Percentiles rank a stretch among this genome's conserved stretches.
Conservation (phyloP, 73 alveolate genomes). For the Tetrahymena malaccensis region DNA sequence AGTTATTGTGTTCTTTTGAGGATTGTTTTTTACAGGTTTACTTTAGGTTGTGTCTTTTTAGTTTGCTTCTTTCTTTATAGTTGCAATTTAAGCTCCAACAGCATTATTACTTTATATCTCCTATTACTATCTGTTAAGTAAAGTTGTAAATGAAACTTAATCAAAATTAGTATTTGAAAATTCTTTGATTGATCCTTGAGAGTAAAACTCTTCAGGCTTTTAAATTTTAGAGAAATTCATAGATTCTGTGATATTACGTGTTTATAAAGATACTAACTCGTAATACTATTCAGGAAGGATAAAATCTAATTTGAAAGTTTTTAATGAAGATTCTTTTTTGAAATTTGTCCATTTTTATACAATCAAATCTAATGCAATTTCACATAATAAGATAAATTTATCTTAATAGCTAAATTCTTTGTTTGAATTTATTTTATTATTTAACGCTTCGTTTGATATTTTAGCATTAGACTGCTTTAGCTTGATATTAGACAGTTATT, state of each 20-base stretch:
- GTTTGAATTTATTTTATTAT: background rate
- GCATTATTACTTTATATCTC: background rate
- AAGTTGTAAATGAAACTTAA: background rate
- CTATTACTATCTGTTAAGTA: background rate
- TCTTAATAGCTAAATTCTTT: background rate
- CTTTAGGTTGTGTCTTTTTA: background rate
- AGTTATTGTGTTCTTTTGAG: background rate
- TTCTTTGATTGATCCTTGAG: background rate
- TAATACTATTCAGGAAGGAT: background rate
- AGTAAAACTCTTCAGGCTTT: background rate
- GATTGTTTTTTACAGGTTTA: background rate
- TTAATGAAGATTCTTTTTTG: background rate
- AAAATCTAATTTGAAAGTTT: background rate
- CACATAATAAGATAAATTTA: background rate
- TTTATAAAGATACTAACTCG: background rate
- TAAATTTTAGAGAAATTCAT: background rate
- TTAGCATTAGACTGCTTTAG: background rate
- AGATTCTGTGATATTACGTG: background rate
- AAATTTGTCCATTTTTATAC: background rate
- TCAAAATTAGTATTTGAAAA: background rate
- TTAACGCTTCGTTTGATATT: background rate
- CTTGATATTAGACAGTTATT: background rate
- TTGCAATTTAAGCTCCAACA: background rate
- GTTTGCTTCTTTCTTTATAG: background rate
- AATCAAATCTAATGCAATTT: background rate